Conservation (phyloP, 352 stramenopile genomes). For the Pythium folliculosum region DNA sequence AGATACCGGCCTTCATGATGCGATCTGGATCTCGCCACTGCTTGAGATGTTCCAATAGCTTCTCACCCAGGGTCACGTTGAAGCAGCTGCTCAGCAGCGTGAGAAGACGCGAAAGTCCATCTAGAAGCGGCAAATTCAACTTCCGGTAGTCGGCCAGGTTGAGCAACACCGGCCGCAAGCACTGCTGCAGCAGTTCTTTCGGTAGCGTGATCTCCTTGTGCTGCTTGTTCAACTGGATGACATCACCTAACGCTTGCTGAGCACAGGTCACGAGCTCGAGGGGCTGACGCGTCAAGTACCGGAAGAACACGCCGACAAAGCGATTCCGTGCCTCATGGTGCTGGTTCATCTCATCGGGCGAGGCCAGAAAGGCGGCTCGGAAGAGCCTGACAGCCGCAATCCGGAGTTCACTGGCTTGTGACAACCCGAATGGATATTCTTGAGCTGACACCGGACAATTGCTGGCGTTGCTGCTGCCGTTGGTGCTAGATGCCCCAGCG, state of each 20-base stretch:
- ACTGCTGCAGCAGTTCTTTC: slow-evolving; percentile 96
- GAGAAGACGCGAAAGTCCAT: slow-evolving; percentile 92
- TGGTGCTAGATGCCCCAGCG: not conserved
- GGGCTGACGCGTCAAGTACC: slow-evolving; percentile 85
- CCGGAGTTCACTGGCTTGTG: slow-evolving; percentile 75
- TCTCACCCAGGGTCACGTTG: slow-evolving; percentile 97
- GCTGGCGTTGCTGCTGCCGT: slow-evolving; percentile 10
- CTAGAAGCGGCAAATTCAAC: slow-evolving; percentile 94
- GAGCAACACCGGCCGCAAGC: slow-evolving; percentile 94
- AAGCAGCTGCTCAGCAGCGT: slow-evolving; percentile 96
- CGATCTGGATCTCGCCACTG: slow-evolving; percentile 92
- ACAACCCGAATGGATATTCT: slow-evolving; percentile 88
- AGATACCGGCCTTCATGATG: slow-evolving; percentile 91
- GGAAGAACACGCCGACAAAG: slow-evolving; percentile 90
- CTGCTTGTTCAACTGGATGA: slow-evolving; percentile 85
- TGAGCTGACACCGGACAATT: slow-evolving; percentile 61
- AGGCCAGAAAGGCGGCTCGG: slow-evolving; percentile 82
- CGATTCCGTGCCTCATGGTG: slow-evolving; percentile 84
- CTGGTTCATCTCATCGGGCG: slow-evolving; percentile 82
- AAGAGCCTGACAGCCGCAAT: slow-evolving; percentile 89
- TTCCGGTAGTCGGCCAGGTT: slow-evolving; percentile 97
- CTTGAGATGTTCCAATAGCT: slow-evolving; percentile 96
- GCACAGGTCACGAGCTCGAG: slow-evolving; percentile 81
- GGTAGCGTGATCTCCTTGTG: slow-evolving; percentile 88
- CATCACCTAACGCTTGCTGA: slow-evolving; percentile 79